phyloP scores from a whole-genome alignment of 768 basidiomycete species.

The Albatrellus ellisii region DNA sequence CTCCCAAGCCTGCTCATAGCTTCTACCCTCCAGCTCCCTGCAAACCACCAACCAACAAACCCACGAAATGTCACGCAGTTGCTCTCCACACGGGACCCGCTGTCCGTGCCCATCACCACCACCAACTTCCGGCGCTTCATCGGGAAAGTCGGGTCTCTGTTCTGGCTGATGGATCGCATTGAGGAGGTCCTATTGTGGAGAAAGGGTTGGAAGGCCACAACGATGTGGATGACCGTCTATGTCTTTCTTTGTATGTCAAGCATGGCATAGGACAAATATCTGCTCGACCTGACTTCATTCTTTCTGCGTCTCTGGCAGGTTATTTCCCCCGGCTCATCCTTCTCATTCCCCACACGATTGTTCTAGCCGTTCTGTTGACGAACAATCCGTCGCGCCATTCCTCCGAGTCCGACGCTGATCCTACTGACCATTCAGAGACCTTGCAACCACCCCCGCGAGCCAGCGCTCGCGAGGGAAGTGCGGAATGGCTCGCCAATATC shows the following conservation, averaged over 20 bases:
- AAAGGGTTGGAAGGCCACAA: conserved; percentile 57
- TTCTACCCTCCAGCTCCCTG: conserved; percentile 11
- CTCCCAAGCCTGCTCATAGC: conserved; percentile 9
- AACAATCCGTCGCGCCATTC: conserved; percentile 36
- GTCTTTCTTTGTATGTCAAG: conserved; percentile 60
- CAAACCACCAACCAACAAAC: conserved; percentile 1
- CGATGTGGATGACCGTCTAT: conserved; percentile 64
- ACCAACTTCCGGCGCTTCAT: conserved; percentile 77
- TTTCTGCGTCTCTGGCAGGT: conserved; percentile 28
- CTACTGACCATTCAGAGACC: conserved; percentile 5
- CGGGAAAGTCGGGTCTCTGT: conserved; percentile 60
- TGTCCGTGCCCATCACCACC: conserved; percentile 67
- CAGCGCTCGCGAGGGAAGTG: conserved; percentile 43
- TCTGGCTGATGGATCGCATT: conserved; percentile 81
- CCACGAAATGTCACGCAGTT: conserved; percentile 23
- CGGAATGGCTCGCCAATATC: conserved; percentile 78
- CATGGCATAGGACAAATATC: not conserved
- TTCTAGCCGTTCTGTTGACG: conserved; percentile 54
- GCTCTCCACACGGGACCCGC: conserved; percentile 47
- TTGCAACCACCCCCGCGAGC: conserved; percentile 22
- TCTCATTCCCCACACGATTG: conserved; percentile 47
- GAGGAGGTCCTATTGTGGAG: conserved; percentile 84
- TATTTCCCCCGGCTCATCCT: conserved; percentile 65
- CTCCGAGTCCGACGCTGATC: not conserved
- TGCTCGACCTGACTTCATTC: not conserved